These are phyloP conservation scores for Verticillium nonalfalfae DNA, from an alignment of 2,329 filamentous ascomycete species.

Conservation along the genomic window DNA sequence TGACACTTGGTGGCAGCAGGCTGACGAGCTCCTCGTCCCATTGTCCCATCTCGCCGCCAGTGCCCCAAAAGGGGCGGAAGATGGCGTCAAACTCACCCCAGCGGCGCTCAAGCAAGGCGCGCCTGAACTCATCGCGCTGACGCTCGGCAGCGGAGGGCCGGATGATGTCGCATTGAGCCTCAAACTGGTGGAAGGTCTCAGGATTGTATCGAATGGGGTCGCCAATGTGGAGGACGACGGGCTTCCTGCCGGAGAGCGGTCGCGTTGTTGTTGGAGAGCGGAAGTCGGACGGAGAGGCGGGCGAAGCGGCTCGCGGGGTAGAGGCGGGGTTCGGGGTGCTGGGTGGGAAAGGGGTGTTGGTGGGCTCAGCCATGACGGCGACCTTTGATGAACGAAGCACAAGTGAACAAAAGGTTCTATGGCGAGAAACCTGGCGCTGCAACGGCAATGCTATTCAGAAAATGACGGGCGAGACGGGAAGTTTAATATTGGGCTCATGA, in stretches of 20 bases:
- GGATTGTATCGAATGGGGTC: conserved; percentile 51
- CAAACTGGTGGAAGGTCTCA: conserved; percentile 36
- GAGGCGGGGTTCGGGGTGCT: conserved; percentile 21
- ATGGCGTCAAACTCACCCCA: conserved; percentile 51
- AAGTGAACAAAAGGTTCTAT: not conserved
- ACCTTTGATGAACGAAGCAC: not conserved
- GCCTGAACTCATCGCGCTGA: conserved; percentile 39
- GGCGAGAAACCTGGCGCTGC: no score
- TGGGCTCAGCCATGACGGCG: conserved; percentile 36
- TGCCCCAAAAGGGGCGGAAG: conserved; percentile 57
- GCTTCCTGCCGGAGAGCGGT: conserved; percentile 20
- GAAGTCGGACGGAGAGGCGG: conserved; percentile 15
- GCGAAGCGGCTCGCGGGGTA: conserved; percentile 36
- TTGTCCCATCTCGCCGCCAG: conserved; percentile 59
- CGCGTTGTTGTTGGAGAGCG: conserved; percentile 5
- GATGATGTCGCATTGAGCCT: conserved; percentile 38
- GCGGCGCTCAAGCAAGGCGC: conserved; percentile 39
- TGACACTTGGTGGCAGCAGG: conserved; percentile 47
- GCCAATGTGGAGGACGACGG: conserved; percentile 68
- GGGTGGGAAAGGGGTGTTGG: conserved; percentile 38
- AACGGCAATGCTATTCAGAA: not conserved
- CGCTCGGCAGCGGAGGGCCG: conserved; percentile 45
- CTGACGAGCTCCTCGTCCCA: conserved; percentile 56
- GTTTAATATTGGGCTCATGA: not conserved
- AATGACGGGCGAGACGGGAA: not conserved